A percentile compares a stretch with the other conserved stretches of the same genome.
Conservation (phyloP, 2,329 filamentous ascomycete species). For the Corinectria fuckeliana region DNA sequence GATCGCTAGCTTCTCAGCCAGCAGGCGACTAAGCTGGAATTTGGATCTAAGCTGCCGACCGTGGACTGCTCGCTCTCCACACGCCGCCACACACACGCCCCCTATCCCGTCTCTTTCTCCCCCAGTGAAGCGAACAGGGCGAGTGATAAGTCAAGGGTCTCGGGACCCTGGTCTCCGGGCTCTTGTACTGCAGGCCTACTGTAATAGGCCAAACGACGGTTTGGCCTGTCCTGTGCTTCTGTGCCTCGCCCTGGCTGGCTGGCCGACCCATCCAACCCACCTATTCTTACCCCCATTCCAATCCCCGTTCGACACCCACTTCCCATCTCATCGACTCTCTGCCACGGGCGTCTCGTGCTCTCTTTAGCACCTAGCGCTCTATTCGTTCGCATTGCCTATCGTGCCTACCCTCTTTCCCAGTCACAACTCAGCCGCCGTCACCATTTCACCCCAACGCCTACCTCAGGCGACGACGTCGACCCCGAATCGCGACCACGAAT, state of each 20-base stretch:
- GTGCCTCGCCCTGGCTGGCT: slow-evolving; percentile 33
- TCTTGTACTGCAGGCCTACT: no score
- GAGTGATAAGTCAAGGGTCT: neutral
- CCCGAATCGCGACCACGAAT: neutral
- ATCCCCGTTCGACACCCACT: slow-evolving; percentile 19
- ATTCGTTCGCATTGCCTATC: neutral
- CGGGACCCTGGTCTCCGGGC: no score
- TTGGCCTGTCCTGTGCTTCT: slow-evolving; percentile 30
- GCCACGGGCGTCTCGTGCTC: slow-evolving; percentile 18
- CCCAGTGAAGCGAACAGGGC: neutral
- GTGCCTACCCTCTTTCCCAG: slow-evolving; percentile 1
- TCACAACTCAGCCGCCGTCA: slow-evolving; percentile 1
- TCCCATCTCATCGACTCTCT: slow-evolving; percentile 19
- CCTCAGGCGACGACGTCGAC: slow-evolving; percentile 15
- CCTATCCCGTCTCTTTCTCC: neutral
- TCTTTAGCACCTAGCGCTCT: slow-evolving; percentile 13
- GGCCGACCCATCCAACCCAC: slow-evolving; percentile 25
- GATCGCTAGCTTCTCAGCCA: neutral
- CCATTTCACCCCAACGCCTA: neutral
- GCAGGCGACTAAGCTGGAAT: no score
- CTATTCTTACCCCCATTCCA: slow-evolving; percentile 26
- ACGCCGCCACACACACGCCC: slow-evolving; percentile 4
- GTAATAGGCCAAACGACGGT: neutral
- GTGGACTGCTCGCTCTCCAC: neutral
- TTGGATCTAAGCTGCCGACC: no score